phyloP scores from a whole-genome alignment of 2,329 filamentous ascomycete species.

The Penicillium sp. region DNA sequence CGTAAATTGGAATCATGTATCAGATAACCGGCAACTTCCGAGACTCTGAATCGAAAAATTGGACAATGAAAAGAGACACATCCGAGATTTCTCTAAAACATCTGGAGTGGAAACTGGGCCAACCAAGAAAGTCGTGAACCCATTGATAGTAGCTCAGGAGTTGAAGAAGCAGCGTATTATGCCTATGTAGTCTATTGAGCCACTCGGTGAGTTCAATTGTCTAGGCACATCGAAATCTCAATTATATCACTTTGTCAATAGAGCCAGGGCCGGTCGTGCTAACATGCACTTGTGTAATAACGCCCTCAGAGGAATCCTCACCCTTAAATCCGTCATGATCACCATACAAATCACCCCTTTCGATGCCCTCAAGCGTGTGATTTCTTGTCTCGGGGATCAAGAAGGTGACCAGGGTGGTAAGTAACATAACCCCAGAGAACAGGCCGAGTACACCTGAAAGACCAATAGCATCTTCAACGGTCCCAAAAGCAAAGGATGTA shows the following conservation, averaged over 20 bases:
- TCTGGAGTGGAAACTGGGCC: too few species aligned
- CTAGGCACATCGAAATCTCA: too few species aligned
- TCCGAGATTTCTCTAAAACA: too few species aligned
- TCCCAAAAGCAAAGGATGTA: constrained; percentile 23
- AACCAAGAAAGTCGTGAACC: too few species aligned
- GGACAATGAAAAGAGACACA: too few species aligned
- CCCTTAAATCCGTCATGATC: background rate
- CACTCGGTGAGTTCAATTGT: too few species aligned
- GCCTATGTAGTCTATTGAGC: background rate
- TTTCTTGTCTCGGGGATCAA: constrained; percentile 31
- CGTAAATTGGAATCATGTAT: too few species aligned
- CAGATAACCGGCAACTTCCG: too few species aligned
- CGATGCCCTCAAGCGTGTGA: constrained; percentile 26
- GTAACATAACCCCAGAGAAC: constrained; percentile 25
- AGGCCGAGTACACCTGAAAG: constrained; percentile 21
- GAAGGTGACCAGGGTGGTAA: constrained; percentile 21
- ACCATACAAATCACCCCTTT: constrained; percentile 5
- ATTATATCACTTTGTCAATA: background rate
- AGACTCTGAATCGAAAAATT: too few species aligned
- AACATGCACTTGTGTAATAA: background rate
- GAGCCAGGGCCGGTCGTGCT: background rate
- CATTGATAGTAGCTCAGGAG: too few species aligned
- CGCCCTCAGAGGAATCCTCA: background rate
- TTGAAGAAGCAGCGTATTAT: background rate
- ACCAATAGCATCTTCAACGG: constrained; percentile 23